A percentile compares a stretch with the other conserved stretches of the same genome.
These are phyloP conservation scores for Gelatoporia subvermispora DNA, from an alignment of 768 basidiomycete genomes.

Conservation along the genomic window DNA sequence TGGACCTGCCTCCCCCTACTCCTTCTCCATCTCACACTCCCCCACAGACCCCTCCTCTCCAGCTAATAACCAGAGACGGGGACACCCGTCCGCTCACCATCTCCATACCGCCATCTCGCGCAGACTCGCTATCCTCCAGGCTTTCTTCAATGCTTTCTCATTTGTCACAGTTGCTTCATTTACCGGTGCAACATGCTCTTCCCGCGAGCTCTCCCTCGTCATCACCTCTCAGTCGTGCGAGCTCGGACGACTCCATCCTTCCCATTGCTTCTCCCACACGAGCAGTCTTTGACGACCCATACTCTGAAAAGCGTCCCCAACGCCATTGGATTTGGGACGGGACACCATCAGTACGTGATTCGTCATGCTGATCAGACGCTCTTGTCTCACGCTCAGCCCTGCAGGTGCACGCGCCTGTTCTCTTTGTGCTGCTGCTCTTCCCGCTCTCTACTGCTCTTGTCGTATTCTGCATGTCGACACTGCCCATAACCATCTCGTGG, in stretches of 20 bases:
- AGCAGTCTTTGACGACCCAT: slow-evolving; percentile 39
- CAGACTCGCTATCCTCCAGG: slow-evolving; percentile 5
- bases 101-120: slow-evolving; percentile 12
- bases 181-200: slow-evolving; percentile 33
- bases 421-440: slow-evolving; percentile 66
- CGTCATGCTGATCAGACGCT: no score
- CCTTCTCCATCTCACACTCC: slow-evolving; percentile 17
- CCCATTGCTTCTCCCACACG: slow-evolving; percentile 49
- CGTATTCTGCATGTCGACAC: slow-evolving; percentile 40
- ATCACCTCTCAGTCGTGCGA: slow-evolving; percentile 32
- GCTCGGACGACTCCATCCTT: slow-evolving; percentile 43
- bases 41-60: slow-evolving; percentile 5
- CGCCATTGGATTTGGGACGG: slow-evolving; percentile 35
- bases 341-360: slow-evolving; percentile 31
- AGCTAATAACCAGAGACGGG: neutral
- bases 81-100: slow-evolving; percentile 31
- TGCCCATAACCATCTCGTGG: slow-evolving; percentile 74
- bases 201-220: slow-evolving; percentile 40
- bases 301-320: slow-evolving; percentile 33
- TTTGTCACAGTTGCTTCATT: slow-evolving; percentile 49
- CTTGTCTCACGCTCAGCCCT: slow-evolving; percentile 1
- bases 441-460: slow-evolving; percentile 60
- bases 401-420: slow-evolving; percentile 54
- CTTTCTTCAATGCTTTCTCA: slow-evolving; percentile 45
- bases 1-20: slow-evolving; percentile 20